Base-by-base conservation (phyloP, 2,329 filamentous ascomycete genomes). In the Epichloe uncinata region DNA sequence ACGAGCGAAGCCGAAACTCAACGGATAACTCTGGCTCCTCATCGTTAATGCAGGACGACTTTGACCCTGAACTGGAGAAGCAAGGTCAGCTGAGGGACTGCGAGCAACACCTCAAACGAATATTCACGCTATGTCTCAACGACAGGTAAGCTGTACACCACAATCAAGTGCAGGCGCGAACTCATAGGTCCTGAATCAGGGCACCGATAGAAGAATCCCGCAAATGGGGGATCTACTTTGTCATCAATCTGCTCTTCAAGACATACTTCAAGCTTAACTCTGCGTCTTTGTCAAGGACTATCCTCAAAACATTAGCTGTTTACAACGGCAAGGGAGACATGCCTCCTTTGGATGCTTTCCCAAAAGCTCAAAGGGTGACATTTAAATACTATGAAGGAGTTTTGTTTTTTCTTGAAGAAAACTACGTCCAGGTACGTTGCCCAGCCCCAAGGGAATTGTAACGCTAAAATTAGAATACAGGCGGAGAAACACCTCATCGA, bases 301-400 rank as follows among this genome's bases (percentile, higher is more conserved):
- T 97, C 46, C 73, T 98, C 44, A 87, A 84, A 57, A 89, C 88
- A 0, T 74, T 98, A 45, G 77, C 83, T 44, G 90, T 89, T 12
- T 84, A 85, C 49, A 69, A 73, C 50, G 74, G 82, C 41, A 70
- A 73, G 53, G 77, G 79, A 42, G 91, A 98, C 59, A 84, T 98
- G 71, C 93, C 93, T 0, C 72, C 78, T 0, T 73, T 96, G 33
- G 76, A 84, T 15, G 73, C 78, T 13, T 98, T 95, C 59, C 91
- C 93, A 1, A 87, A 84, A 61, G 84, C 90, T 3, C 93, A 98
- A 61, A 81, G 88, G 55, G 90, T 96, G 40, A 96, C 91, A 0
- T 98, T 95, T 71, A 91, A 89, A 62, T 98, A 96, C 68, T 97
- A 96, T 63, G 81, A 90, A 56, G 93, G 93, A 11, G 87, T 98